Base-by-base conservation (phyloP, 768 basidiomycete genomes). In the Phallus indusiatus region DNA sequence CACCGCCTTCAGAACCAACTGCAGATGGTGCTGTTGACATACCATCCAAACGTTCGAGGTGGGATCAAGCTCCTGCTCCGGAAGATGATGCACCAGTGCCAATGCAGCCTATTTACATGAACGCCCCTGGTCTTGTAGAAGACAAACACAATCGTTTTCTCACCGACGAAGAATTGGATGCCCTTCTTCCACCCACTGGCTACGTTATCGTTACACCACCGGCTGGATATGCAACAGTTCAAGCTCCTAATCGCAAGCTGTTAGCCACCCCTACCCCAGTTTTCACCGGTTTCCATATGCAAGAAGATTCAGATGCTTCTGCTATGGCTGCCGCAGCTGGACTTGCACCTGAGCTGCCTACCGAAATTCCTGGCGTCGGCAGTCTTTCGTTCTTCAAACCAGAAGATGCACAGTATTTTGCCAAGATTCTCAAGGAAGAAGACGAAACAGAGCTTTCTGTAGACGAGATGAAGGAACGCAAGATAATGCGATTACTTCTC, bases 391-490 rank as follows among this genome's bases (percentile, higher is more conserved):
- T 99, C 77, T 94, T 99, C 81, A 99, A 99, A 72, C 81, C 91
- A 0, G 96, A 99, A 73, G 96, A 99, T 65, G 93, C 94, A 1
- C 88, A 94, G 69, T 99, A 98, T 73, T 98, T 99, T 64, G 88
- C 93, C 55, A 96, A 97, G 72, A 94, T 97, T 61, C 70, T 92
- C 57, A 92, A 90, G 68, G 91, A 96, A 73, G 94, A 95, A 71
- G 93, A 97, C 66, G 96, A 98, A 73, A 89, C 86, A 1, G 84
- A 88, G 69, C 77, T 97, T 51, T 84, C 88, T 0, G 88, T 98
- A 8, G 96, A 98, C 53, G 96, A 99, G 76, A 89, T 98, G 84
- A 99, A 99, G 75, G 96, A 98, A 75, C 85, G 95, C 68, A 99
- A 98, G 73, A 98, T 98, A 66, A 97, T 98, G 94, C 87, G 96